Conservation (phyloP, 805 yeast species). For the Suhomyces pyralidae region DNA sequence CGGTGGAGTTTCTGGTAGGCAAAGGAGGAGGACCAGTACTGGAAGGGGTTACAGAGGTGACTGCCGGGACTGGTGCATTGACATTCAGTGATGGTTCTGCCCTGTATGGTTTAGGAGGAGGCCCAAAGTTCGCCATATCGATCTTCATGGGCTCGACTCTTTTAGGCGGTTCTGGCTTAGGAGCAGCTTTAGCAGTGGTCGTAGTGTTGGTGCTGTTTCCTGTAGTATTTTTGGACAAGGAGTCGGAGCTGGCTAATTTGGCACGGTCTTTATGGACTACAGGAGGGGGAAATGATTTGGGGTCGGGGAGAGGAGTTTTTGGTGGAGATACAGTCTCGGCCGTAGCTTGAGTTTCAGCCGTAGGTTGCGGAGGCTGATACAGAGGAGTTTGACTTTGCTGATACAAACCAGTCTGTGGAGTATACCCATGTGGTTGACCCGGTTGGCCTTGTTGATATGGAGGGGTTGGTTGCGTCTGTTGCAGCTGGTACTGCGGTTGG, state of each 20-base stretch:
- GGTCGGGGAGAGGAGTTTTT: slow-evolving; percentile 25
- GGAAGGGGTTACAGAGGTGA: neutral
- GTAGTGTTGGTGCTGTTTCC: too few relatives aligned
- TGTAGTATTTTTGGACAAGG: neutral
- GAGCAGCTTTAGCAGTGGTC: neutral
- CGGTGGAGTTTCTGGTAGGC: neutral
- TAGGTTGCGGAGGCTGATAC: too few relatives aligned
- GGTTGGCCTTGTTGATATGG: too few relatives aligned
- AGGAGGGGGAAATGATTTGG: slow-evolving; percentile 40
- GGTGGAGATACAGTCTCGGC: too few relatives aligned
- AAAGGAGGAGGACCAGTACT: slow-evolving; percentile 4
- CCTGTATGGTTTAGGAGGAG: slow-evolving; percentile 41
- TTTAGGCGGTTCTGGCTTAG: slow-evolving; percentile 12
- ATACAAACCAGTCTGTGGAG: too few relatives aligned
- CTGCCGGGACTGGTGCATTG: neutral
- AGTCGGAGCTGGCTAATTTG: neutral
- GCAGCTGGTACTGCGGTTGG: neutral
- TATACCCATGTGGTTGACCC: too few relatives aligned
- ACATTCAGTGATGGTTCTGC: neutral
- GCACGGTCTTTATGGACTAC: slow-evolving; percentile 34
- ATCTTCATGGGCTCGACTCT: slow-evolving; percentile 23
- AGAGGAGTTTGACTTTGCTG: too few relatives aligned
- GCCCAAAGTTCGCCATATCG: slow-evolving; percentile 38
- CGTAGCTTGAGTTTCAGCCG: too few relatives aligned
- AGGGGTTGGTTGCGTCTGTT: too few relatives aligned